Evolutionary conservation across 257 asterid species (phyloP), one percentile per base, ranked within the genome.

Genomic region (Cruciata laevipes): DNA sequence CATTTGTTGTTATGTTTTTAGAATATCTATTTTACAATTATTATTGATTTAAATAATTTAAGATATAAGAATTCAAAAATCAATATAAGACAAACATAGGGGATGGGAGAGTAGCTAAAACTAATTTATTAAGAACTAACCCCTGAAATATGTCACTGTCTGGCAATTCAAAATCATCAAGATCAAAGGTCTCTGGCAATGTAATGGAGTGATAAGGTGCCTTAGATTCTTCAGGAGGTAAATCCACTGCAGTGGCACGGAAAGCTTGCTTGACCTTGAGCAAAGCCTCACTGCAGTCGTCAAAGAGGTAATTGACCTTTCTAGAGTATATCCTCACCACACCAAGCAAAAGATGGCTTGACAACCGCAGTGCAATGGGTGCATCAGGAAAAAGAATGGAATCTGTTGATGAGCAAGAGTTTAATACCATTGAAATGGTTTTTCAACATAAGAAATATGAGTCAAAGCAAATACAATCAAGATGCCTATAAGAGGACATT

Each of bases 151-250:
- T 76, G 61, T 94, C 99, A 84, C 75, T 94, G 74, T 94, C 99
- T 61, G 99, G 97, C 77, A 91, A 86, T 84, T 94, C 99, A 80
- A 94, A 94, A 82, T 90, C 98, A 83, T 94, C 99, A 66, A 94
- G 99, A 76, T 94, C 98, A 78, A 94, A 94, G 14, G 96, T 90
- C 82, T 94, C 99, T 1, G 99, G 99, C 84, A 94, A 78, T 37
- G 99, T 90, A 80, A 94, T 91, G 66, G 99, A 90, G 79, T 94
- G 93, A 77, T 94, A 94, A 38, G 99, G 99, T 11, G 99, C 99
- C 83, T 87, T 94, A 18, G 99, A 86, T 77, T 94, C 89, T 87
- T 94, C 99, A 20, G 97, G 99, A 20, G 97, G 99, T 67, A 94
- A 82, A 82, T 94, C 99, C 73, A 94, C 99, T 71, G 96, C 93